A percentile compares a stretch with the other conserved stretches of the same genome.
Conservation (phyloP, 176 grass and related monocot species). For the Eragrostis curvula region DNA sequence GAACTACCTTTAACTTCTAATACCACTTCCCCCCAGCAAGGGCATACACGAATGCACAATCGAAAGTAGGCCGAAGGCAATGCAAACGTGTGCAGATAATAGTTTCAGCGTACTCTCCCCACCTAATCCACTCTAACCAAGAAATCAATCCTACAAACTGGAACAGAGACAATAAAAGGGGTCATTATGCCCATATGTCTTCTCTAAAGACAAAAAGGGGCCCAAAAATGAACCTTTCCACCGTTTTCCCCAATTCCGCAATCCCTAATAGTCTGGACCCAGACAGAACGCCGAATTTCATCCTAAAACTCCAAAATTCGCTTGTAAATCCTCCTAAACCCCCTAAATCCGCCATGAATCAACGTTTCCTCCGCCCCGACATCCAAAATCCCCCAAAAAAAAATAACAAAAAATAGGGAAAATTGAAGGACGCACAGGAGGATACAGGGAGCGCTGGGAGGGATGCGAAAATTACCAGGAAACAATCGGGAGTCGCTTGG, state of each 20-base stretch:
- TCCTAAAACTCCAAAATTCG: neutral
- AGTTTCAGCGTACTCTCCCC: neutral
- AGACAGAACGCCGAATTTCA: neutral
- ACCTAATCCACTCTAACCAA: neutral
- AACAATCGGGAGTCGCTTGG: neutral
- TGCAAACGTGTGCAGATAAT: neutral
- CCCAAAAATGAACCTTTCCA: constrained; percentile 32
- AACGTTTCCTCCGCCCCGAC: neutral
- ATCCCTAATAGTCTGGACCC: neutral
- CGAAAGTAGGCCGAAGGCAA: neutral
- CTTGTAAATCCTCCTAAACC: neutral
- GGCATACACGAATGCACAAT: neutral
- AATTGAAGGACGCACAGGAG: neutral
- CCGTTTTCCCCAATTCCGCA: constrained; percentile 41
- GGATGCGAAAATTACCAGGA: constrained; percentile 19
- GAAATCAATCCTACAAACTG: neutral
- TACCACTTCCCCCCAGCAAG: neutral
- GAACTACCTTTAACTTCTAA: neutral
- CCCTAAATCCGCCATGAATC: constrained; percentile 35
- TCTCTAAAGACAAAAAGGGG: constrained; percentile 18
- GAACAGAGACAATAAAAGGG: constrained; percentile 4
- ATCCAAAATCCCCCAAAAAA: constrained; percentile 1
- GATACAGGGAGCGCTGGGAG: neutral
- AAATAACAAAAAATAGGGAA: neutral
- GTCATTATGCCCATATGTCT: neutral